Conservation (phyloP, 306 rosid species). For the Cucurbita ficifolia region DNA sequence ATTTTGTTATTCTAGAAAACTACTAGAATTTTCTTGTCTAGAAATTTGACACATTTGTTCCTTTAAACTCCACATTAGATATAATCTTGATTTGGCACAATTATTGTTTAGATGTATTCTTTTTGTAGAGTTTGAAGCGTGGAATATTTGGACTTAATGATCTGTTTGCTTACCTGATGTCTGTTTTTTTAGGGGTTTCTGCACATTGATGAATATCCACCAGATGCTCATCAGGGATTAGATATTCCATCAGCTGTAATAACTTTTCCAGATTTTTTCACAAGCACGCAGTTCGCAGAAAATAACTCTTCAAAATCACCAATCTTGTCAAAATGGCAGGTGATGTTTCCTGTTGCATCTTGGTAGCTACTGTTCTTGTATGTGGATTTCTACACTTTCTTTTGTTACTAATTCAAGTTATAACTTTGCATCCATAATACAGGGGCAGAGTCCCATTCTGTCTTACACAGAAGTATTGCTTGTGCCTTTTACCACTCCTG, state of each 20-base stretch:
- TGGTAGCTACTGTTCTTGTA: neutral
- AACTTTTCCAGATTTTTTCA: slow-evolving; percentile 60
- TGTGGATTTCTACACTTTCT: neutral
- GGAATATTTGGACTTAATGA: neutral
- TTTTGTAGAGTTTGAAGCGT: neutral
- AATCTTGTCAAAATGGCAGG: slow-evolving; percentile 63
- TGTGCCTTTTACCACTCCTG: slow-evolving; percentile 88
- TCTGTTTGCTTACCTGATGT: neutral
- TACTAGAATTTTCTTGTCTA: neutral
- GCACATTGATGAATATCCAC: slow-evolving; percentile 94
- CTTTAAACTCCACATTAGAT: neutral
- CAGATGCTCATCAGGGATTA: slow-evolving; percentile 92
- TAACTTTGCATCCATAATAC: slow-evolving; percentile 16
- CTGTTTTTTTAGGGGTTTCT: slow-evolving; percentile 54
- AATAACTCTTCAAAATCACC: slow-evolving; percentile 39
- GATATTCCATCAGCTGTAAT: slow-evolving; percentile 92
- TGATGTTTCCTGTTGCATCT: neutral
- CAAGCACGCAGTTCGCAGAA: slow-evolving; percentile 34
- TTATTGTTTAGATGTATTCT: neutral
- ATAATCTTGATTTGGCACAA: neutral
- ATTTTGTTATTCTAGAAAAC: neutral
- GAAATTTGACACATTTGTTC: neutral
- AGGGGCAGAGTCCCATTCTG: slow-evolving; percentile 54
- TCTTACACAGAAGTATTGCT: slow-evolving; percentile 81
- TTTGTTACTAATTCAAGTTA: neutral